phyloP scores from a whole-genome alignment of 129 eudicot species.

The Tagetes erecta region DNA sequence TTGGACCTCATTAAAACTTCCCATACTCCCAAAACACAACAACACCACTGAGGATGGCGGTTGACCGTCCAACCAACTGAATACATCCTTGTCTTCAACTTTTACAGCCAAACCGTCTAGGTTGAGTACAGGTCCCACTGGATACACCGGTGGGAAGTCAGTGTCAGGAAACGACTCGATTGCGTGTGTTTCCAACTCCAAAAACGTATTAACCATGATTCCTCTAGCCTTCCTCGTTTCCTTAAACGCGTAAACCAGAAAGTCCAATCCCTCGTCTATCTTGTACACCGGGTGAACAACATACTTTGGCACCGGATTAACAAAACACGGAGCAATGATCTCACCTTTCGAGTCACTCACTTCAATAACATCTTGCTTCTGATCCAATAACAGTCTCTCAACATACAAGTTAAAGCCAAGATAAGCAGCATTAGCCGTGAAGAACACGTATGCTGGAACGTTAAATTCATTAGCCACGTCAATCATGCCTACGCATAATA shows the following conservation, averaged over 20 bases:
- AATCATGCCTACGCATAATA: constrained; percentile 36
- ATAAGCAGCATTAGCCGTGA: constrained; percentile 28
- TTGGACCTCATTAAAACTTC: constrained; percentile 37
- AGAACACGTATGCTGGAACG: constrained; percentile 31
- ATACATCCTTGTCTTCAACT: neutral
- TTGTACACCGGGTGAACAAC: constrained; percentile 16
- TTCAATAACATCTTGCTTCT: constrained; percentile 7
- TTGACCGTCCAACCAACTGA: constrained; percentile 37
- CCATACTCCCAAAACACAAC: constrained; percentile 60
- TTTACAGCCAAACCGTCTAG: constrained; percentile 2
- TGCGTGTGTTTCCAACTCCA: constrained; percentile 35
- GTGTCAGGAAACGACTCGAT: constrained; percentile 13
- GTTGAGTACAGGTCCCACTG: constrained; percentile 43
- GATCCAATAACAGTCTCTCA: constrained; percentile 2
- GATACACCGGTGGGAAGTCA: constrained; percentile 21
- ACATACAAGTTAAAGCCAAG: constrained; percentile 24
- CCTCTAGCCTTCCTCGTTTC: constrained; percentile 23
- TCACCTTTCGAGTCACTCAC: constrained; percentile 18
- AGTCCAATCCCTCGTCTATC: constrained; percentile 7
- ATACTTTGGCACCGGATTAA: constrained; percentile 24
- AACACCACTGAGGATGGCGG: constrained; percentile 48
- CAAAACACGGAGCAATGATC: constrained; percentile 13
- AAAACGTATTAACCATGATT: constrained; percentile 39
- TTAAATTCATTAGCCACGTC: constrained; percentile 43
- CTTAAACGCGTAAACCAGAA: neutral